These are phyloP conservation scores for Talaromyces ruber DNA, from an alignment of 495 filamentous ascomycete species.

Conservation along the genomic window DNA sequence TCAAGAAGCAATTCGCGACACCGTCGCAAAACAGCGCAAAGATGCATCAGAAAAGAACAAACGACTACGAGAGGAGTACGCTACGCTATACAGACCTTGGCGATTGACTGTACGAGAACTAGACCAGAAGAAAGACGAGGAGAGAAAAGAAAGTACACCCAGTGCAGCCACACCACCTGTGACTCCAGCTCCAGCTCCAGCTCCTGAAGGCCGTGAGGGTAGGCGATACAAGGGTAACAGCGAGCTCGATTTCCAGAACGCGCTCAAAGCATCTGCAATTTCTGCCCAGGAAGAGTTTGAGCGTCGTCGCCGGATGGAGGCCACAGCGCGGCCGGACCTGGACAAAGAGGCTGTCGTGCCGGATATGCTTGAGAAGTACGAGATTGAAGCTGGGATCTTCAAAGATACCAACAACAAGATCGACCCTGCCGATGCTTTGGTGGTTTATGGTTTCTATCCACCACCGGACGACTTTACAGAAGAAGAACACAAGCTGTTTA, in stretches of 20 bases:
- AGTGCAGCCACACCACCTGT: slow-evolving; percentile 42
- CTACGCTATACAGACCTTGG: slow-evolving; percentile 40
- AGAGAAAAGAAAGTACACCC: slow-evolving; percentile 40
- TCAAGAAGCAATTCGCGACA: slow-evolving; percentile 23
- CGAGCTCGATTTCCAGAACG: slow-evolving; percentile 70
- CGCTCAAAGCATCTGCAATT: slow-evolving; percentile 66
- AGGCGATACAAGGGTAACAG: slow-evolving; percentile 57
- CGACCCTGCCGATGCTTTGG: slow-evolving; percentile 54
- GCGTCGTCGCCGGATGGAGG: slow-evolving; percentile 52
- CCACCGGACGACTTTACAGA: slow-evolving; percentile 75
- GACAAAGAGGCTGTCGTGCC: slow-evolving; percentile 82
- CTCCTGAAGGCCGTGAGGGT: slow-evolving; percentile 42
- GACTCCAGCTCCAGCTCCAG: slow-evolving; percentile 20
- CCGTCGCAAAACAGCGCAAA: slow-evolving; percentile 31
- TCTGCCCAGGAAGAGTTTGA: slow-evolving; percentile 69
- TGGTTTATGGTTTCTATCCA: slow-evolving; percentile 64
- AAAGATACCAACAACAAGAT: slow-evolving; percentile 67
- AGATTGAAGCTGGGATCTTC: slow-evolving; percentile 44
- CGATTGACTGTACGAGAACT: slow-evolving; percentile 42
- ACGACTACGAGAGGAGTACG: slow-evolving; percentile 30
- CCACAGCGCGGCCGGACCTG: slow-evolving; percentile 64
- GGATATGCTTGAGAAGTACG: slow-evolving; percentile 55
- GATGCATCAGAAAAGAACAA: slow-evolving; percentile 35
- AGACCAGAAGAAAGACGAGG: slow-evolving; percentile 52
- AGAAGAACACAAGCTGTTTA: slow-evolving; percentile 70